A percentile compares a stretch with the other conserved stretches of the same genome.
These are phyloP conservation scores for Fragaria vesca DNA, from an alignment of 306 rosid species.

Conservation along the genomic window DNA sequence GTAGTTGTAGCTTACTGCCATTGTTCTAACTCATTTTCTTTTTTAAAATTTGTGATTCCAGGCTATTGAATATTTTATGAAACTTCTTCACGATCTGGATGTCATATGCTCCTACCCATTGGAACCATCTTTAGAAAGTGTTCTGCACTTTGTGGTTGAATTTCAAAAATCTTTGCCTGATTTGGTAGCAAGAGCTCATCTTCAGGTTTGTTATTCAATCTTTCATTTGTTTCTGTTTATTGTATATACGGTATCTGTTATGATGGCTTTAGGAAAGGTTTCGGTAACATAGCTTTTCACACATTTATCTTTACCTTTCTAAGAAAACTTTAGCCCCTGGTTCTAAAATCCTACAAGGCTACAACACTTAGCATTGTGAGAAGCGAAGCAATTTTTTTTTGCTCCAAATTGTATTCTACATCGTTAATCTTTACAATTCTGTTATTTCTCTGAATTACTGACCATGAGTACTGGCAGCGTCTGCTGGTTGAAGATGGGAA, in stretches of 20 bases:
- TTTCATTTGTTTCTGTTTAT: constrained; percentile 14
- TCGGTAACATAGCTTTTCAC: background rate
- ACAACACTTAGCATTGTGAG: background rate
- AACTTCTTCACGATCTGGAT: constrained; percentile 81
- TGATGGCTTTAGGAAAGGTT: constrained; percentile 2
- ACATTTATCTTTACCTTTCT: background rate
- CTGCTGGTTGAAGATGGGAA: constrained; percentile 90
- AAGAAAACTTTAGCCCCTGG: background rate
- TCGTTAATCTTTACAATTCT: constrained; percentile 15
- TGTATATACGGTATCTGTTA: background rate
- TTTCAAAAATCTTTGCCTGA: constrained; percentile 90
- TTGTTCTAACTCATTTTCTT: constrained; percentile 25
- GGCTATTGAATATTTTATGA: constrained; percentile 83
- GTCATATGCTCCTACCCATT: constrained; percentile 64
- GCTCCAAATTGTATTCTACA: background rate
- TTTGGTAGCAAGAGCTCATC: constrained; percentile 94
- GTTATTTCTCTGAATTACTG: constrained; percentile 30
- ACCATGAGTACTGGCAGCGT: constrained; percentile 55
- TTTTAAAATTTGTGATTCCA: constrained; percentile 35
- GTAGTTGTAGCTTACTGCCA: constrained; percentile 4
- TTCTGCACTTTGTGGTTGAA: constrained; percentile 75
- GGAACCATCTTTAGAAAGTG: constrained; percentile 70
- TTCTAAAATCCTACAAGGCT: background rate
- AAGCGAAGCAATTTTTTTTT: background rate
- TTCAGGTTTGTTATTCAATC: constrained; percentile 62